Conservation (phyloP, 257 asterid species). For the Nicotiana paniculata region DNA sequence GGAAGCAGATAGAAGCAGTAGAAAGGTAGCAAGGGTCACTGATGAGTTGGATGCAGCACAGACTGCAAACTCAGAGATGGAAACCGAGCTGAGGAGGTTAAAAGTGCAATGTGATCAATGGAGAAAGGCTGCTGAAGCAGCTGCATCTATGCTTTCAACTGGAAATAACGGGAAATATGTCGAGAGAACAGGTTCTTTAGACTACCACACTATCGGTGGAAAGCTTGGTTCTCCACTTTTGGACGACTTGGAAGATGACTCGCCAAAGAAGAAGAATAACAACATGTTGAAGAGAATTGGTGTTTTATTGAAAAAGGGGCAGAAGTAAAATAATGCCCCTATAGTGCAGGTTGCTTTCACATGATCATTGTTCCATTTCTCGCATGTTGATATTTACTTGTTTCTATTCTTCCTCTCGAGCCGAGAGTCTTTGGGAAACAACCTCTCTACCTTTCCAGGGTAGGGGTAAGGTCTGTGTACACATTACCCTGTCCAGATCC, state of each 20-base stretch:
- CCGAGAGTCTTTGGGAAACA: too few species aligned
- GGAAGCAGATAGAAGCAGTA: constrained; percentile 59
- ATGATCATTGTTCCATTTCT: neutral
- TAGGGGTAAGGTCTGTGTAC: too few species aligned
- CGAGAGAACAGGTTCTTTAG: constrained; percentile 53
- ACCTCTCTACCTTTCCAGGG: too few species aligned
- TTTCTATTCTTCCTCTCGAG: too few species aligned
- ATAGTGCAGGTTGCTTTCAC: constrained; percentile 13
- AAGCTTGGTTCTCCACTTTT: constrained; percentile 47
- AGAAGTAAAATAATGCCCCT: constrained; percentile 27
- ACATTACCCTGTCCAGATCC: too few species aligned
- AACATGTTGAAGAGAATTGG: constrained; percentile 83
- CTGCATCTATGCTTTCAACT: constrained; percentile 68
- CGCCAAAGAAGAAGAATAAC: constrained; percentile 71
- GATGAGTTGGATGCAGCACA: constrained; percentile 82
- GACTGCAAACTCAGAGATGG: constrained; percentile 59
- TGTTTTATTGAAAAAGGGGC: constrained; percentile 72
- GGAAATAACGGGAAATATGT: constrained; percentile 53
- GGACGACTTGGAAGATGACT: constrained; percentile 64
- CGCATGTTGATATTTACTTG: too few species aligned
- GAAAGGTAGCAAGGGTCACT: constrained; percentile 40
- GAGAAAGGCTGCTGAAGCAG: constrained; percentile 97
- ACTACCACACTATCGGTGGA: constrained; percentile 58
- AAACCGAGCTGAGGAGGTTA: constrained; percentile 66
- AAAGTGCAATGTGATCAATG: constrained; percentile 93